Percentiles rank a stretch among this genome's conserved stretches.
Conservation (phyloP, 371 early-diverging fungal species). For the Mortierella sp. region DNA sequence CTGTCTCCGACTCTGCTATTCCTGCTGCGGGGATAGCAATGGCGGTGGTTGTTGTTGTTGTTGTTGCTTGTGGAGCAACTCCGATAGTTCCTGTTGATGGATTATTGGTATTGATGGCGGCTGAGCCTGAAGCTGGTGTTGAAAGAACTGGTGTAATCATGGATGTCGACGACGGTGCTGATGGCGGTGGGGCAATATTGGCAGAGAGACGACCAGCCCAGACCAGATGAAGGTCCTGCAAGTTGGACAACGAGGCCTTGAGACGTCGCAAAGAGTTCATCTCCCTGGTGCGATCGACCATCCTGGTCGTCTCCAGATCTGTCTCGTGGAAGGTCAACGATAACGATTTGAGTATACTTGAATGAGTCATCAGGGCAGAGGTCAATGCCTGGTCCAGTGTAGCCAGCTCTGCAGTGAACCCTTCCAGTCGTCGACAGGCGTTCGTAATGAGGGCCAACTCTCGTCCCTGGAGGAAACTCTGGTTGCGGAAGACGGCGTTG, state of each 20-base stretch:
- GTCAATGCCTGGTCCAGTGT: conserved; percentile 27
- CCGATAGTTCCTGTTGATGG: not conserved
- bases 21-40: not conserved
- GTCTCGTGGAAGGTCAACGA: conserved; percentile 19
- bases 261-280: conserved; percentile 28
- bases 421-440: conserved; percentile 23
- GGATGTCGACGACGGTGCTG: not conserved
- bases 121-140: conserved; percentile 11
- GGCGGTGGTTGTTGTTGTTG: not conserved
- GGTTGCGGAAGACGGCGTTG: conserved; percentile 8
- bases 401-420: conserved; percentile 32
- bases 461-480: conserved; percentile 20
- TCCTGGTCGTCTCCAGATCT: conserved; percentile 2
- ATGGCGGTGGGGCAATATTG: not conserved
- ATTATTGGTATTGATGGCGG: too few relatives aligned
- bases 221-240: conserved; percentile 22
- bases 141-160: not conserved
- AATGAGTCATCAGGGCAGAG: conserved; percentile 28
- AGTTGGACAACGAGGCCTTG: conserved; percentile 19
- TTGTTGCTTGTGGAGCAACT: not conserved
- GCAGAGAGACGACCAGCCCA: conserved; percentile 18
- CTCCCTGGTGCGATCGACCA: conserved; percentile 18
- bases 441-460: conserved; percentile 29
- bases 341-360: conserved; percentile 7
- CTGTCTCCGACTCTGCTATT: not conserved